Evolutionary conservation across 495 filamentous ascomycete genomes (phyloP).

Genomic region (Penicillium subrubescens): DNA sequence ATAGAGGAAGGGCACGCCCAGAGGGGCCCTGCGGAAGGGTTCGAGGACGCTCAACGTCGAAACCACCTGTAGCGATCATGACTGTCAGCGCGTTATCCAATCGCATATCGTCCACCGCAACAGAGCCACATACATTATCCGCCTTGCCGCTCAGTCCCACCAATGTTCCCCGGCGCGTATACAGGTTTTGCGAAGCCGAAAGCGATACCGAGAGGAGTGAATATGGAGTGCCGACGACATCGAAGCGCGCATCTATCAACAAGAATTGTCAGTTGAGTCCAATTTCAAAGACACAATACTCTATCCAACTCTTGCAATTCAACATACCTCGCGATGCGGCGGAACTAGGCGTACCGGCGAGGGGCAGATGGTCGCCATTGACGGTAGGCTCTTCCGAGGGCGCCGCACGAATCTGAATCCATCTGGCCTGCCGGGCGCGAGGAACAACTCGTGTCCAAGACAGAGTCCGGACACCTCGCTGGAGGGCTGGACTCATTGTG

Average conservation of each 20-base stretch:
- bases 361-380: constrained; percentile 43
- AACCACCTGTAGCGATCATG: constrained; percentile 55
- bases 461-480: constrained; percentile 42
- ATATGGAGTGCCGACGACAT: constrained; percentile 85
- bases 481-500: constrained; percentile 42
- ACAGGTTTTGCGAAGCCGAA: constrained; percentile 89
- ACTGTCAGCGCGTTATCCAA: neutral
- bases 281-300: neutral
- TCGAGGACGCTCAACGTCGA: constrained; percentile 87
- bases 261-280: neutral
- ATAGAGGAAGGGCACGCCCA: constrained; percentile 92
- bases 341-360: constrained; percentile 41
- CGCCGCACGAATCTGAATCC: constrained; percentile 48
- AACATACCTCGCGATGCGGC: constrained; percentile 45
- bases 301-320: neutral
- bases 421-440: constrained; percentile 39
- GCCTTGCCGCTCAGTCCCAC: constrained; percentile 87
- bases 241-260: constrained; percentile 81
- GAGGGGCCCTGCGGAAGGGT: constrained; percentile 72
- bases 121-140: constrained; percentile 69
- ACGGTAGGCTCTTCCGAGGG: constrained; percentile 40
- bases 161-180: constrained; percentile 86
- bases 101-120: constrained; percentile 1
- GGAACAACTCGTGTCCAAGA: constrained; percentile 42
- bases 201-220: constrained; percentile 91